Percentiles rank a stretch among this genome's conserved stretches.
Conservation (phyloP, 257 asterid species). For the Gentiana straminea region DNA sequence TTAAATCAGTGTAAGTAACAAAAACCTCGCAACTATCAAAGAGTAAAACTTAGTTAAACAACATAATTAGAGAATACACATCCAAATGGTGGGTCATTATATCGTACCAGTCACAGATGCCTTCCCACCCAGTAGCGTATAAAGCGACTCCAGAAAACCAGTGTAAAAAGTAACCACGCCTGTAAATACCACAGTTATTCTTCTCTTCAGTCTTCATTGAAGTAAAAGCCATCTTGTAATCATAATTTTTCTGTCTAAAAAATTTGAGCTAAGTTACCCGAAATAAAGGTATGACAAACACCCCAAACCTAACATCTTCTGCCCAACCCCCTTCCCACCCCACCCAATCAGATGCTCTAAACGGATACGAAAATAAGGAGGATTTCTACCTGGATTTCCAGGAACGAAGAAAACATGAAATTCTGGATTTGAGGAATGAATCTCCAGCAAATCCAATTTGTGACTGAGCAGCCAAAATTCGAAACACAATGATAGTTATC, state of each 20-base stretch:
- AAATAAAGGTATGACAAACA: no score
- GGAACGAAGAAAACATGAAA: slow-evolving; percentile 72
- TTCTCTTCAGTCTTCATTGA: slow-evolving; percentile 4
- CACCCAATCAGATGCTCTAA: background rate
- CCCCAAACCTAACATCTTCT: no score
- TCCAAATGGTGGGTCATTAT: background rate
- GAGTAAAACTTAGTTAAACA: slow-evolving; percentile 3
- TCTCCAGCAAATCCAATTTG: slow-evolving; percentile 63
- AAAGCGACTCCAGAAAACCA: slow-evolving; percentile 60
- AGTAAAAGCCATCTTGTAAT: no score
- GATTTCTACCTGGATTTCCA: slow-evolving; percentile 76
- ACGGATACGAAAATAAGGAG: background rate
- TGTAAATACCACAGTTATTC: slow-evolving; percentile 20
- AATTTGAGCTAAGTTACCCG: no score
- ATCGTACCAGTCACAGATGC: slow-evolving; percentile 72
- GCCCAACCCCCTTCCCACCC: no score
- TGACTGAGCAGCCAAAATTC: slow-evolving; percentile 26
- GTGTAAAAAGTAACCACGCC: slow-evolving; percentile 80
- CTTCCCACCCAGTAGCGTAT: slow-evolving; percentile 55
- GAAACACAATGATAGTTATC: background rate
- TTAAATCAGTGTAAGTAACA: background rate
- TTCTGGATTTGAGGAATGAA: slow-evolving; percentile 45
- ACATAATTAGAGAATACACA: background rate
- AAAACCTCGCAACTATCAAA: background rate
- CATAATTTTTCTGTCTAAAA: no score